Evolutionary conservation across 768 basidiomycete genomes (phyloP), one percentile per base, ranked within the genome.

Genomic region (Suillus discolor): DNA sequence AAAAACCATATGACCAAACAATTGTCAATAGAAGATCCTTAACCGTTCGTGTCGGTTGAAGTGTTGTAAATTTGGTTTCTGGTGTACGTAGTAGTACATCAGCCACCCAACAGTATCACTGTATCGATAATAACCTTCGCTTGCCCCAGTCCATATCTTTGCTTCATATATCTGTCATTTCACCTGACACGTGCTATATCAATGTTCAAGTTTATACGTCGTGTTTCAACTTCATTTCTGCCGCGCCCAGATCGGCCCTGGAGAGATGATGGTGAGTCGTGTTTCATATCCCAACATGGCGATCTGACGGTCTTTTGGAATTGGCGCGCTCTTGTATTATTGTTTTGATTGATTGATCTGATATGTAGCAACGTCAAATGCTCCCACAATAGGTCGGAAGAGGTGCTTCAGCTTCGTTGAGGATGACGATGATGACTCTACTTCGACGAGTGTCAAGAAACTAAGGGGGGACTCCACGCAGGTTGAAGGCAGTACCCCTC

Each of bases 231-330:
- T 71, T 87, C 87, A 16, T 81, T 91, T 25, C 85, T 91, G 70
- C 87, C 88, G 34, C 85, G 90, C 62, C 84, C 87, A 31, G 91
- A 92, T 76, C 82, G 89, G 65, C 89, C 90, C 41, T 92, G 91
- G 91, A 83, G 84, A 70, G 90, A 92, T 63, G 90, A 93, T 74
- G 87, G 90, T 90, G 71, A 81, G 87, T 73, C 64, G 64, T 66
- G 66, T 68, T 66, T 59, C 67, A 66, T 62, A 64, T 62, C 62
- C 61, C 54, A 55, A 62, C 54, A 57, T 62, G 39, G 54, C 34
- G 31, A 44, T 55, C 42, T 62, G 42, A 61, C 62, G 61, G 36
- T 57, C 57, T 42, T 20, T 57, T 36, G 53, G 53, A 65, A 60
- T 69, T 68, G 64, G 69, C 64, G 51, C 67, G 45, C 66, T n/a